Evolutionary conservation across 805 yeast species (phyloP).

Genomic region (Scheffersomyces stipitis): DNA sequence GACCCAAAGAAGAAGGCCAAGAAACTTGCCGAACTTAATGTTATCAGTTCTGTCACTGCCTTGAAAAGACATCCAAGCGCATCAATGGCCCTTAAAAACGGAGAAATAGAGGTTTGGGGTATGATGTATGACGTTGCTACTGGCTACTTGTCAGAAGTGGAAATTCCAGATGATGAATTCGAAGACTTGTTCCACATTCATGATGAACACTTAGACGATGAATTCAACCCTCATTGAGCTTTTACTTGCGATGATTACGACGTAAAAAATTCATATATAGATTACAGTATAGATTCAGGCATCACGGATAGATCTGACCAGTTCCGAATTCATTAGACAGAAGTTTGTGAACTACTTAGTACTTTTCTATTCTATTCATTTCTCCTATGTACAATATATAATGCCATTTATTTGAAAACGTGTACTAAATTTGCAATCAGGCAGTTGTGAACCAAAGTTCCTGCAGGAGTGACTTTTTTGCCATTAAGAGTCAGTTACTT

Average conservation of each 20-base stretch:
- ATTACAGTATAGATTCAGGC: conserved; percentile 1
- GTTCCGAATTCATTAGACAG: background rate
- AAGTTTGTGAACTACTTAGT: background rate
- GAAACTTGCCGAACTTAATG: conserved; percentile 72
- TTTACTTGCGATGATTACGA: too few species aligned
- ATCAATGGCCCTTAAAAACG: conserved; percentile 57
- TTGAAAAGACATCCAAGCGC: conserved; percentile 68
- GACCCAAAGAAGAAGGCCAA: conserved; percentile 57
- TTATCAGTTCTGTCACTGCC: conserved; percentile 67
- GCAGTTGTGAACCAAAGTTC: too few species aligned
- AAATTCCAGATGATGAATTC: conserved; percentile 41
- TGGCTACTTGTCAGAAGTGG: conserved; percentile 54
- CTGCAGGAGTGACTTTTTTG: too few species aligned
- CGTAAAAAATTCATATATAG: background rate
- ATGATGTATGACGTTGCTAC: conserved; percentile 79
- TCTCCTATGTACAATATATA: too few species aligned
- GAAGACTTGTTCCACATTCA: conserved; percentile 39
- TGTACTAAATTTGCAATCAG: too few species aligned
- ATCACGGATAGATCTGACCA: conserved; percentile 1
- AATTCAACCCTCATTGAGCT: conserved; percentile 21
- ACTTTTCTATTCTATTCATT: too few species aligned
- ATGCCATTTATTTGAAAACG: too few species aligned
- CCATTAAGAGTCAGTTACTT: too few species aligned
- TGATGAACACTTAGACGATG: conserved; percentile 22
- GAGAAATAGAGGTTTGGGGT: conserved; percentile 77